Base-by-base conservation (phyloP, 2,329 filamentous ascomycete genomes). In the Epichloe coenophiala region DNA sequence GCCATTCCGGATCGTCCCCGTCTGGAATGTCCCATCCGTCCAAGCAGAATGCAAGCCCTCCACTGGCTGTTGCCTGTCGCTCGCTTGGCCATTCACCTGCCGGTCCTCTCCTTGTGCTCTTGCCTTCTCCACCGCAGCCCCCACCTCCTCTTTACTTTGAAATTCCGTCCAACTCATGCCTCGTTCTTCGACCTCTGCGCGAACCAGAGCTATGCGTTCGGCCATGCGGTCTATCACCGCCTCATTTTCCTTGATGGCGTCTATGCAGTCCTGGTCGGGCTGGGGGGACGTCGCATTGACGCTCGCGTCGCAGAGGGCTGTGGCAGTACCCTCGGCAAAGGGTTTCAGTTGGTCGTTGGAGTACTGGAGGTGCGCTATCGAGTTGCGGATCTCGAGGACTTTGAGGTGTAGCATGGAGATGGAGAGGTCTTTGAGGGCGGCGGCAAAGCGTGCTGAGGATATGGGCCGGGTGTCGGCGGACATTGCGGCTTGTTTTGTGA, bases 311-410 rank as follows among this genome's bases (percentile, higher is more conserved):
- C 61, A 57, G 17, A 59, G 17, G n/a, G 68, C 60, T 0, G 66
- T 60, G 3, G 63, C 64, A 21, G 62, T 60, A 31, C 73, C 75
- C 13, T 80, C 74, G 51, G 83, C 82, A 58, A 79, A 88, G 36
- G 84, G 83, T 50, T 75, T 72, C 52, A 89, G 80, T 64, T 89
- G 80, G 55, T 77, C 75, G 68, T 89, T 90, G 55, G 81, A 86
- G 64, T 81, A 81, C 60, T 83, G 77, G 27, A 90, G 80, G 65
- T 90, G 84, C 23, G 77, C 74, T 61, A 89, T 83, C 58, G 75
- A 80, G 74, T 88, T 89, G 63, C 78, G 80, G 54, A 90, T 74
- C 65, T 90, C 86, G 61, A 84, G 77, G 53, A 84, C 78, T 67
- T 89, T 89, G 66, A 84, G 74, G 67, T 85, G 81, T 6, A 90